Evolutionary conservation across 2,329 filamentous ascomycete species (phyloP), one percentile per base, ranked within the genome.

Genomic region (Penicillium palitans): DNA sequence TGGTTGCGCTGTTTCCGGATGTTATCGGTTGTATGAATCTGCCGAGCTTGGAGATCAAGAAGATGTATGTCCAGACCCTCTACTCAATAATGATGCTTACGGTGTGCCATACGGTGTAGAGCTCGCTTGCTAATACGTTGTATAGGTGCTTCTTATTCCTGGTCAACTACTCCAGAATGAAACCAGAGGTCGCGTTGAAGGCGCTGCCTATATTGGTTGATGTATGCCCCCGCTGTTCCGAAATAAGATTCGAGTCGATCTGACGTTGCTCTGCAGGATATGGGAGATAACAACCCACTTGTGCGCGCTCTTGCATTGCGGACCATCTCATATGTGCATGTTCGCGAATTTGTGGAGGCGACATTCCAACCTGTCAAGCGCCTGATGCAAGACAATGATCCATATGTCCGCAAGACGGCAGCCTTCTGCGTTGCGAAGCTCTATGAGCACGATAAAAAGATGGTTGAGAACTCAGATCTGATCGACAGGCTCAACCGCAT

Each of bases 261-360:
- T 64, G 50, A 67, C 61, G 59, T 49, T 19, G 17, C 21, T 24
- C 25, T 15, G 41, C 51, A 96, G 88, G 95, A 99, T 74, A 92
- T 98, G 88, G 89, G 93, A 73, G 93, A 98, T 71, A 83, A 84
- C 35, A 99, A 96, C 70, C 95, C 95, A 1, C 82, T 99, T 1
- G 93, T 98, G 42, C 88, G 95, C 72, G 95, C 95, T 6, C 84
- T 99, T 31, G 91, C 95, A 19, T 81, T 99, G 39, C 89, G 95
- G 61, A 99, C 95, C 55, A 95, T 99, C 80, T 97, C 95, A 13
- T 99, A 99, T 73, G 89, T 99, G 64, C 93, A 99, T 73, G 95
- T 99, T 46, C 87, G 90, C 66, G 93, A 99, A 73, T 99, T 96
- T 72, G 92, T 98, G 68, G 90, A 96, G 76, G 90, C 91, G 13